Conservation (phyloP, 2,329 filamentous ascomycete species). For the Chalara sp. region DNA sequence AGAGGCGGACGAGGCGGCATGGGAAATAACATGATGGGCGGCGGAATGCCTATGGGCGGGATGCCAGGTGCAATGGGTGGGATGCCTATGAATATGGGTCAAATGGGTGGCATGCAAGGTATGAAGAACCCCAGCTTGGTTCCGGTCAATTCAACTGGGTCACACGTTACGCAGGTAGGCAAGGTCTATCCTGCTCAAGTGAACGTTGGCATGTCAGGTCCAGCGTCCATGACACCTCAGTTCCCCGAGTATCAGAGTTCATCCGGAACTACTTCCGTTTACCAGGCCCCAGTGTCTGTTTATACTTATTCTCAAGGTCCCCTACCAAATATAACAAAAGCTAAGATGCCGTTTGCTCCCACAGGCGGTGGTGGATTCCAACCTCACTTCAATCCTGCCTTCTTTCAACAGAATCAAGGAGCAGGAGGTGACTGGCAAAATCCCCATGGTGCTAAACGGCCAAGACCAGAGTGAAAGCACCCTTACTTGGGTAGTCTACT, state of each 20-base stretch:
- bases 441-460: constrained; percentile 74
- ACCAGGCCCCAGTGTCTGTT: background rate
- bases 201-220: background rate
- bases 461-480: constrained; percentile 53
- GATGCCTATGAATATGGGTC: constrained; percentile 36
- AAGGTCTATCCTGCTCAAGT: background rate
- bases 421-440: constrained; percentile 60
- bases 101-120: constrained; percentile 50
- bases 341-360: constrained; percentile 5
- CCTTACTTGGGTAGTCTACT: too few relatives aligned
- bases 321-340: constrained; percentile 10
- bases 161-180: background rate
- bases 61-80: constrained; percentile 36
- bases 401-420: constrained; percentile 52
- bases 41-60: constrained; percentile 44
- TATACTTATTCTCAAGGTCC: constrained; percentile 2
- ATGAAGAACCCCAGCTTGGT: constrained; percentile 28
- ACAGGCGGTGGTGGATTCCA: constrained; percentile 54
- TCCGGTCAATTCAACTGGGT: background rate
- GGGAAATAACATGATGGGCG: constrained; percentile 34
- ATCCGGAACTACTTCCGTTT: background rate
- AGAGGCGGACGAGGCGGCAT: constrained; percentile 52
- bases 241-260: background rate
- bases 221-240: background rate
- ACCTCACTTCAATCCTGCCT: constrained; percentile 65